phyloP scores from a whole-genome alignment of 345 rosid species.

The Citrus sinensis region DVS_A1.0 CM039164.1:24947501-24948000 shows the following conservation, averaged over 20 bases:
- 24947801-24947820: background rate
- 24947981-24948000: background rate
- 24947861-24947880: background rate
- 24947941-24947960: background rate
- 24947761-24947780: background rate
- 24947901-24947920: background rate
- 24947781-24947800: background rate
- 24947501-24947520: constrained; percentile 8
- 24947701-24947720: background rate
- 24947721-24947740: background rate
- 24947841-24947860: background rate
- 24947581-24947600: background rate
- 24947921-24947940: background rate
- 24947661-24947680: background rate
- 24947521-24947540: background rate
- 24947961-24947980: background rate
- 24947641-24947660: background rate
- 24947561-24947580: background rate
- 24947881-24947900: background rate
- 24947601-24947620: background rate
- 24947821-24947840: background rate
- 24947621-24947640: too few relatives aligned
- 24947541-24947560: background rate
- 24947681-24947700: background rate
- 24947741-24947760: background rate